phyloP scores from a whole-genome alignment of 495 filamentous ascomycete genomes.

The Sporormia fimetaria region DNA sequence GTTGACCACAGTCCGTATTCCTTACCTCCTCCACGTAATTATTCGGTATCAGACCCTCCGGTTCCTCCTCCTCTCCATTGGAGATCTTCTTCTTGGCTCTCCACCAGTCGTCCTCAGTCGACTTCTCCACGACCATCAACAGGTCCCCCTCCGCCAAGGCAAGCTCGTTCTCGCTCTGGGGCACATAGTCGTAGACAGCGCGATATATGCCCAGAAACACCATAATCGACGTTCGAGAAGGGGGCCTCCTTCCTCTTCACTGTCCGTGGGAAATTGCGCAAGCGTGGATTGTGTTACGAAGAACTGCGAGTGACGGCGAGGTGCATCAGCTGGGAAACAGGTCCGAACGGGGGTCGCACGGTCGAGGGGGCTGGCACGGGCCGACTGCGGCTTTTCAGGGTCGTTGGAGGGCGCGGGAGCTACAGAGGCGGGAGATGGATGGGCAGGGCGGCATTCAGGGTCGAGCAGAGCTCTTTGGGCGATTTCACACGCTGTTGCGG shows the following conservation, averaged over 20 bases:
- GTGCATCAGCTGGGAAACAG: conserved; percentile 18
- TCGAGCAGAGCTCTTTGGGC: background rate
- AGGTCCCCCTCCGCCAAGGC: conserved; percentile 80
- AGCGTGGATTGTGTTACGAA: background rate
- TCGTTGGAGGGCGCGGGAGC: no score
- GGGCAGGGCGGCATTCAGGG: background rate
- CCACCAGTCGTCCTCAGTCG: conserved; percentile 89
- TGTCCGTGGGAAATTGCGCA: background rate
- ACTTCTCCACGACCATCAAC: conserved; percentile 86
- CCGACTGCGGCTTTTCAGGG: background rate
- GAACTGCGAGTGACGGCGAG: conserved; percentile 12
- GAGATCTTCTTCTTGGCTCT: conserved; percentile 93
- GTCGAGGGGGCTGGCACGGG: conserved; percentile 6
- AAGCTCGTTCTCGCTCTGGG: conserved; percentile 81
- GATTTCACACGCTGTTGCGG: background rate
- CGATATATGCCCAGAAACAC: conserved; percentile 84
- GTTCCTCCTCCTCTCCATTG: conserved; percentile 88
- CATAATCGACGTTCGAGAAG: conserved; percentile 35
- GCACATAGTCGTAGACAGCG: conserved; percentile 86
- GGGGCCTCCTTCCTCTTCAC: conserved; percentile 13
- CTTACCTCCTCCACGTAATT: conserved; percentile 96
- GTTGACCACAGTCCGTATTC: no score
- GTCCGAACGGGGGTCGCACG: conserved; percentile 12
- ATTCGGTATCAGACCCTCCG: conserved; percentile 81
- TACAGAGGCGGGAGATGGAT: background rate